Base-by-base conservation (phyloP, 1,139 yeast genomes). In the Suhomyces taliae region DNA sequence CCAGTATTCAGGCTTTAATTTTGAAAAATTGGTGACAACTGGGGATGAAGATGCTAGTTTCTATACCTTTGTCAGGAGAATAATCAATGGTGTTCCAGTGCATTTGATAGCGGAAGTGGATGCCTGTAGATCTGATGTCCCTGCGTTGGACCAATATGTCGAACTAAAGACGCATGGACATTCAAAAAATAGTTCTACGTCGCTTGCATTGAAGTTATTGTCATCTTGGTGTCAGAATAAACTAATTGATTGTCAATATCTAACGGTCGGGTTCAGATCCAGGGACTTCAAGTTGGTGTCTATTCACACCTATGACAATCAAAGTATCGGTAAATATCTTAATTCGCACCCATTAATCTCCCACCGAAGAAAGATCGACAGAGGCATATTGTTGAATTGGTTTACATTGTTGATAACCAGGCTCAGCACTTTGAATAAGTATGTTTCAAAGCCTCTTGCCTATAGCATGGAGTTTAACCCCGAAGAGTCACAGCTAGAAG, bases 51-150 rank as follows among this genome's bases (percentile, higher is more conserved):
- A 41, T 8, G 26, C 43, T 32, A 45, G 47, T 15, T 63, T 52
- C 46, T 60, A 63, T 39, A 52, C 66, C 1, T 55, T 64, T 3
- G 56, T 55, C 1, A 37, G 44, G 11, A 61, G 54, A 29, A 39
- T 41, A 1, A 47, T 59, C 7, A 49, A 44, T 31, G 51, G 46
- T 6, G 48, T 47, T 8, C 53, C 56, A 5, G 42, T 63, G 3
- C 45, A 51, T 14, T 61, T 56, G 42, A 55, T 65, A 7, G 67
- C 69, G 3, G 69, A 64, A 45, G 57, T 64, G 10, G 68, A 64
- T 49, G 55, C 62, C 35, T 49, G 57, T 7, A 32, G 34, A 12
- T 46, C 27, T 7, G 48, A 36, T n/a, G 36, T 35, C 3, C 32
- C 53, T 6, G 58, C 54, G 3, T 39, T 51, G n/a, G 43, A 35